Base-by-base conservation (phyloP, 2,329 filamentous ascomycete species). In the Colletotrichum lini region DNA sequence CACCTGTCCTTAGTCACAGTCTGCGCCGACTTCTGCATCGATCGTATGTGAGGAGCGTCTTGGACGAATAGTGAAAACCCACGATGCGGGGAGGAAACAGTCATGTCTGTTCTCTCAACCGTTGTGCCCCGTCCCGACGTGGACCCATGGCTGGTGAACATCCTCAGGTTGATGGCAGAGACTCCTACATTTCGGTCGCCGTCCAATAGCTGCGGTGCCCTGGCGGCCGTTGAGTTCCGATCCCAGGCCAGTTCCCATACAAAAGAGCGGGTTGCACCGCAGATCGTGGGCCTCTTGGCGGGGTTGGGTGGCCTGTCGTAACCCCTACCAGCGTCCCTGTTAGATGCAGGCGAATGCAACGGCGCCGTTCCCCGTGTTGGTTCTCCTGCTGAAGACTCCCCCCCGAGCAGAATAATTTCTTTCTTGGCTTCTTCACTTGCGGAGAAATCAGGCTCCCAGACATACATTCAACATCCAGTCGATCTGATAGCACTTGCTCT, bases 231-330 rank as follows among this genome's bases (percentile, higher is more conserved):
- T 23, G 61, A 21, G 21, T 35, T 53, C 35, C 23, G 45, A 44
- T 30, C 38, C 45, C 40, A 58, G 66, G 42, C 16, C 35, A 7
- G 38, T 26, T 35, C 38, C 53, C 66, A 45, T 45, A n/a, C 21
- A 45, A 59, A 42, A 42, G 38, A 58, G 53, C 44, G 26, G 60
- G 53, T 18, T 53, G 21, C 52, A 26, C n/a, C 38, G 53, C 26
- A 58, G 53, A 65, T 65, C 60, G 52, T 26, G 42, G 38, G 15
- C 18, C 4, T 44, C 30, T 44, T 64, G 58, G 65, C 44, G 65
- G 65, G 38, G 38, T 7, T 30, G 5, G 30, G 30, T 38, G 30
- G n/a, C 13, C 40, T 38, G 16, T 38, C 23, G 56, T 62, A 40
- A 65, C 50, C 26, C 26, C 50, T n/a, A 12, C 15, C 38, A n/a